These are phyloP conservation scores for Kluyveromyces starmeri DNA, from an alignment of 805 yeast species.

Conservation along the genomic window DNA sequence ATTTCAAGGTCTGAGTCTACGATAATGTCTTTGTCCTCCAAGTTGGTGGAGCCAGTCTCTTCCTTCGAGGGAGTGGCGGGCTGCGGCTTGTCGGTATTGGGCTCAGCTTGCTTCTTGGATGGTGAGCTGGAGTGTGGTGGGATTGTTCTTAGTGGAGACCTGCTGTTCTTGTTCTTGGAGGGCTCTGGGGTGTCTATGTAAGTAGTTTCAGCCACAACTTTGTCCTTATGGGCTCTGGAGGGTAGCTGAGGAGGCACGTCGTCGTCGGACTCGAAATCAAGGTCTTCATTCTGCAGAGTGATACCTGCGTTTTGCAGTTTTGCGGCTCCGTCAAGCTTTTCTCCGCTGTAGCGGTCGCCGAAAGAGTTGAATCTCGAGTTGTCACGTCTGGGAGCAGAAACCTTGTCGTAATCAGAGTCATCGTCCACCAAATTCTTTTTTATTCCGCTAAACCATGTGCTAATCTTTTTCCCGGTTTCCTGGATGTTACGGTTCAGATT, in stretches of 20 bases:
- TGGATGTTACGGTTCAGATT: slow-evolving; percentile 66
- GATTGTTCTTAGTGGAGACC: slow-evolving; percentile 1
- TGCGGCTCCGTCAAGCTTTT: slow-evolving; percentile 12
- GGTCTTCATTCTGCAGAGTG: slow-evolving; percentile 18
- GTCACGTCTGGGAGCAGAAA: slow-evolving; percentile 5
- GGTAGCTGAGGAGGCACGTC: slow-evolving; percentile 29
- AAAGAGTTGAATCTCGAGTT: slow-evolving; percentile 26
- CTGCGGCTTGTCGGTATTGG: too few relatives aligned
- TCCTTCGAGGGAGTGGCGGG: too few relatives aligned
- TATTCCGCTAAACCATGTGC: slow-evolving; percentile 68
- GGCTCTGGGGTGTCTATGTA: slow-evolving; percentile 27
- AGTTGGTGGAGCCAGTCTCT: neutral
- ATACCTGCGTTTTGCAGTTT: slow-evolving; percentile 26
- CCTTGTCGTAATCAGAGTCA: slow-evolving; percentile 8
- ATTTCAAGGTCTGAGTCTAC: neutral
- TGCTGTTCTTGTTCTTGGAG: slow-evolving; percentile 1
- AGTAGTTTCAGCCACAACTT: slow-evolving; percentile 24
- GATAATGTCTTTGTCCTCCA: neutral
- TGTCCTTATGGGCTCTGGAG: slow-evolving; percentile 13
- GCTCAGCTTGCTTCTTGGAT: neutral
- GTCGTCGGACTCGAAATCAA: slow-evolving; percentile 23
- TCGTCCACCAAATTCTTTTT: slow-evolving; percentile 19
- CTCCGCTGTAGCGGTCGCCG: slow-evolving; percentile 27
- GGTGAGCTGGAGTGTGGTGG: slow-evolving; percentile 5
- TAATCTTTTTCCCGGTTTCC: slow-evolving; percentile 68